These are phyloP conservation scores for Novymonas esmeraldas DNA, from an alignment of 208 protist species.

Conservation along the genomic window DNA sequence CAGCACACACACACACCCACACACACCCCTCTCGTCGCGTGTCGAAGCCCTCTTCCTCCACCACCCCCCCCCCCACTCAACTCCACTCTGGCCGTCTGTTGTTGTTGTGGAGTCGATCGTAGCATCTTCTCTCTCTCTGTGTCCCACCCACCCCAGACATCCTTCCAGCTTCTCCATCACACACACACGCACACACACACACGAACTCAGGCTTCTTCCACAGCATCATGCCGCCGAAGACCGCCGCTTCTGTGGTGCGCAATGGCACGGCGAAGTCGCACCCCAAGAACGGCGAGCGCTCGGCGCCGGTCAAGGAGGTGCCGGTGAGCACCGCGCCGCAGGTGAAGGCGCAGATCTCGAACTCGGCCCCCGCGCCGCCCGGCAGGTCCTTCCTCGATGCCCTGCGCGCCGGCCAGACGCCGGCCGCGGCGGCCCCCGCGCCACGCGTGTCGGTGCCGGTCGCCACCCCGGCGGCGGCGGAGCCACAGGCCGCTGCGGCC, in stretches of 20 bases:
- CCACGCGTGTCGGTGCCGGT: conserved; percentile 5
- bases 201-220: not conserved
- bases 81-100: too few species aligned
- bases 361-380: conserved; percentile 49
- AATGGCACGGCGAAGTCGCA: conserved; percentile 29
- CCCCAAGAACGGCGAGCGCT: conserved; percentile 22
- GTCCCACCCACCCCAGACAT: too few species aligned
- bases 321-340: conserved; percentile 37
- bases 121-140: too few species aligned
- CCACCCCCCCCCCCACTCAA: too few species aligned
- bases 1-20: not conserved
- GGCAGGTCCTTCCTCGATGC: conserved; percentile 76
- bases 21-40: not conserved
- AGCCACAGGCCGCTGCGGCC: conserved; percentile 5
- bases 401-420: conserved; percentile 40
- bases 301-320: conserved; percentile 31
- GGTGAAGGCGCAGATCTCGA: conserved; percentile 68
- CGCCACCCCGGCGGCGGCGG: conserved; percentile 11
- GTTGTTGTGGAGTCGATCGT: too few species aligned
- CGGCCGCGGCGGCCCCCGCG: conserved; percentile 5
- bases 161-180: too few species aligned
- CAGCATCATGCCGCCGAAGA: conserved; percentile 32
- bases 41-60: too few species aligned
- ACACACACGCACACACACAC: not conserved
- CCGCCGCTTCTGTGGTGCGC: conserved; percentile 25